Evolutionary conservation across 306 rosid genomes (phyloP), one percentile per base, ranked within the genome.

Genomic region (Begonia masoniana): DNA sequence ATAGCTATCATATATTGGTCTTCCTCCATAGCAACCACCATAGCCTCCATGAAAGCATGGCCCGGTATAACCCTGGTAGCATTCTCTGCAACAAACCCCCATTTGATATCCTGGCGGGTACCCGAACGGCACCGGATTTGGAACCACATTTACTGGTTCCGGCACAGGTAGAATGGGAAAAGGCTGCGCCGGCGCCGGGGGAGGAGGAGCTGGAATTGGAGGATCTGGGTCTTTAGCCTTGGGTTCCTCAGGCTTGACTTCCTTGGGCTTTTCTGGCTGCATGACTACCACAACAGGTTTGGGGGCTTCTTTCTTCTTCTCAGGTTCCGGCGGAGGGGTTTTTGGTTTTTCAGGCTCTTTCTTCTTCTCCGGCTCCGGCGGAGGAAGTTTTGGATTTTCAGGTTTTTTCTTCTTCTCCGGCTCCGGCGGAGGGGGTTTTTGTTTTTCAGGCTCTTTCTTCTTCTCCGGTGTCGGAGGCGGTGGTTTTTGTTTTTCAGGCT

Each of bases 1-100:
- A 31, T 74, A 76, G 23, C 86, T 82, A 26, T 82, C 85, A 6
- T 70, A 82, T 41, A 78, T 69, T 4, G 85, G 82, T 68, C 76
- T 73, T 6, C 49, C 78, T 15, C 67, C 66, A 39, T 61, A 66
- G 1, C 80, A 79, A 0, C 54, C 74, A 13, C 67, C 63, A 23
- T 49, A 43, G 24, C 62, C 57, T 5, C 39, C 39, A 3, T 62
- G 56, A 14, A 12, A 47, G 24, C 61, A 59, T 4, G 77, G 84
- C 46, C 79, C 74, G 0, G 66, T 64, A 16, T 12, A 17, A 5
- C 80, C 85, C 5, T 48, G 74, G 4, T 54, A 73, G 61, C 60
- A 70, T 9, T 62, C 51, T 35, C 52, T 59, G 3, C 59, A 63
- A 7, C 65, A 71, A 21, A 23, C 5, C 31, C 78, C 60, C 11